phyloP scores from a whole-genome alignment of 2,329 filamentous ascomycete species.

The Penicillium rolfsii region DNA sequence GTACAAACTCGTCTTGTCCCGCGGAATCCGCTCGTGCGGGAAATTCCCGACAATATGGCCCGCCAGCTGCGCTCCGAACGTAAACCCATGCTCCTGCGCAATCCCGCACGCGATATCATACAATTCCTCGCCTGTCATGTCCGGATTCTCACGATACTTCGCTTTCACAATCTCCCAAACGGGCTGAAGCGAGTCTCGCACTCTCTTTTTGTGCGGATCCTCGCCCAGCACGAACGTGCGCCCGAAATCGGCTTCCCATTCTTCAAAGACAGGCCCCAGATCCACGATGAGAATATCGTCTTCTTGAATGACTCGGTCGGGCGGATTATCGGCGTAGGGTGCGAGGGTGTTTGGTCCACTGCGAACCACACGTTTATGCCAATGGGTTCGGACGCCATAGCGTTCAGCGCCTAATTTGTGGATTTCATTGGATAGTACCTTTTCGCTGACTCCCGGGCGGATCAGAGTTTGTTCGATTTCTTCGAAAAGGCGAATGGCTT shows the following conservation, averaged over 20 bases:
- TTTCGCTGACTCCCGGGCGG: conserved; percentile 54
- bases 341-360: conserved; percentile 55
- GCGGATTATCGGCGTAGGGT: conserved; percentile 55
- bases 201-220: conserved; percentile 50
- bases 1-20: conserved; percentile 52
- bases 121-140: conserved; percentile 55
- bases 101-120: conserved; percentile 49
- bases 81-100: conserved; percentile 48
- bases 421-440: conserved; percentile 53
- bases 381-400: conserved; percentile 54
- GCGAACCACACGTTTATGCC: conserved; percentile 58
- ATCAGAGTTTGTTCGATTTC: conserved; percentile 53
- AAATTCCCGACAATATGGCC: conserved; percentile 58
- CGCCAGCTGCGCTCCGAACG: conserved; percentile 51
- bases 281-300: conserved; percentile 59
- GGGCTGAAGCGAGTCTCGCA: conserved; percentile 54
- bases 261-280: conserved; percentile 57
- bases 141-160: conserved; percentile 43
- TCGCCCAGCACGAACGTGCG: conserved; percentile 56
- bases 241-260: conserved; percentile 59
- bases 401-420: conserved; percentile 49
- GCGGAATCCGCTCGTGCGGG: conserved; percentile 56
- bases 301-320: conserved; percentile 51
- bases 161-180: conserved; percentile 52
- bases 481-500: conserved; percentile 52